Conservation (phyloP, 2,329 filamentous ascomycete species). For the Epichloe scottii region DNA sequence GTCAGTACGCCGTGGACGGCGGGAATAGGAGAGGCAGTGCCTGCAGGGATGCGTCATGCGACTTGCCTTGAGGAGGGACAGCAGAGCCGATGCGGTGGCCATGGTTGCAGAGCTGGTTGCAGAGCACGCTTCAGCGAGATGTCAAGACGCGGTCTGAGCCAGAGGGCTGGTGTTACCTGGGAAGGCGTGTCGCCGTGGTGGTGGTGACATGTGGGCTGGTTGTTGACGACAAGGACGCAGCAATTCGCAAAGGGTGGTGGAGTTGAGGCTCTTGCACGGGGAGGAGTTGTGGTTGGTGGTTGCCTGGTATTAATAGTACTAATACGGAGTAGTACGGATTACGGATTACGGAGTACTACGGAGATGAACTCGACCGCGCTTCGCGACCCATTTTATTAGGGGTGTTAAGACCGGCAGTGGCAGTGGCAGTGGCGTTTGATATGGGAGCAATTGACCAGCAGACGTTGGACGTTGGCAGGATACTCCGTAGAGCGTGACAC, state of each 20-base stretch:
- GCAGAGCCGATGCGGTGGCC: conserved; percentile 1
- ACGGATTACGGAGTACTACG: no score
- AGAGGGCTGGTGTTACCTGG: neutral
- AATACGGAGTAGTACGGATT: no score
- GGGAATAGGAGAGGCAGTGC: neutral
- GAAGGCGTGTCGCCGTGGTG: neutral
- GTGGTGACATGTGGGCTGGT: neutral
- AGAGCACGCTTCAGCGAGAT: neutral
- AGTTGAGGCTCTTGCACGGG: no score
- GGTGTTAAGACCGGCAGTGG: no score
- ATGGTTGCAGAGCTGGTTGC: neutral
- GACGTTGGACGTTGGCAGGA: no score
- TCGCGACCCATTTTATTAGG: no score
- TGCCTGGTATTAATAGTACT: no score
- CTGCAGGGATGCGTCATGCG: conserved; percentile 3
- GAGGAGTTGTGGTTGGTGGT: no score
- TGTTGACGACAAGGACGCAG: neutral
- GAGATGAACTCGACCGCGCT: no score
- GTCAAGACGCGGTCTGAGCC: neutral
- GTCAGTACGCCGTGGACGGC: neutral
- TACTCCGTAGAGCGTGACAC: no score
- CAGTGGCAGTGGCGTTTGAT: no score
- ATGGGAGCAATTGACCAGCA: no score
- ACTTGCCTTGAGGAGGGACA: conserved; percentile 24
- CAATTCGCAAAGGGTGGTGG: neutral